Conservation (phyloP, 345 rosid species). For the Syzygium grande region DNA sequence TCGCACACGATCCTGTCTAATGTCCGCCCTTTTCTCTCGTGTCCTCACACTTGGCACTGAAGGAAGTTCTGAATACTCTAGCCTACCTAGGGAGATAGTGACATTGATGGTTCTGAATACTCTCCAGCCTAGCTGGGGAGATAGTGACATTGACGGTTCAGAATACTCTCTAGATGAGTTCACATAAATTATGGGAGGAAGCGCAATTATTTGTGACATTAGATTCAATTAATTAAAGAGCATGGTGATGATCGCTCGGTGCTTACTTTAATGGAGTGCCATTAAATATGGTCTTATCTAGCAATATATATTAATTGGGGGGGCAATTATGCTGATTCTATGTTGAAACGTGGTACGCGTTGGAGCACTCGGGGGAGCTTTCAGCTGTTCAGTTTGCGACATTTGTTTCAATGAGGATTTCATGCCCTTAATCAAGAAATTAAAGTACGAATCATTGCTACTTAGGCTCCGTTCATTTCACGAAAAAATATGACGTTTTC, state of each 20-base stretch:
- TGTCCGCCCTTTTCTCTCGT: background rate
- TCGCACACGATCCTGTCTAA: background rate
- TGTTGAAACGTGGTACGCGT: background rate
- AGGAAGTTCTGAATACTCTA: background rate
- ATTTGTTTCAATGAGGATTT: background rate
- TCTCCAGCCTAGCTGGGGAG: background rate
- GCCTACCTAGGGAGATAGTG: background rate
- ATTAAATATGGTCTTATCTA: background rate
- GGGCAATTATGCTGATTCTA: background rate
- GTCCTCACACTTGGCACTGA: background rate
- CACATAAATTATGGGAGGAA: background rate
- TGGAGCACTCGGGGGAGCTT: background rate
- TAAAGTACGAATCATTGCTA: background rate
- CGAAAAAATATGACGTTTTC: too few species aligned
- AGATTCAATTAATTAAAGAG: background rate
- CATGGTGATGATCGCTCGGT: background rate
- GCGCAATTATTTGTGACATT: background rate
- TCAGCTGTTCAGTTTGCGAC: background rate
- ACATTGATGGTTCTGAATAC: too few species aligned
- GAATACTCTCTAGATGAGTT: too few species aligned
- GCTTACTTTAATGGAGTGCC: background rate
- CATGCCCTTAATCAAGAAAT: background rate
- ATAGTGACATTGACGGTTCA: too few species aligned
- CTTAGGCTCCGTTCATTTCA: too few species aligned
- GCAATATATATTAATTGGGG: background rate